phyloP scores from a whole-genome alignment of 495 filamentous ascomycete genomes.

The Podospora pseudocomata region DNA sequence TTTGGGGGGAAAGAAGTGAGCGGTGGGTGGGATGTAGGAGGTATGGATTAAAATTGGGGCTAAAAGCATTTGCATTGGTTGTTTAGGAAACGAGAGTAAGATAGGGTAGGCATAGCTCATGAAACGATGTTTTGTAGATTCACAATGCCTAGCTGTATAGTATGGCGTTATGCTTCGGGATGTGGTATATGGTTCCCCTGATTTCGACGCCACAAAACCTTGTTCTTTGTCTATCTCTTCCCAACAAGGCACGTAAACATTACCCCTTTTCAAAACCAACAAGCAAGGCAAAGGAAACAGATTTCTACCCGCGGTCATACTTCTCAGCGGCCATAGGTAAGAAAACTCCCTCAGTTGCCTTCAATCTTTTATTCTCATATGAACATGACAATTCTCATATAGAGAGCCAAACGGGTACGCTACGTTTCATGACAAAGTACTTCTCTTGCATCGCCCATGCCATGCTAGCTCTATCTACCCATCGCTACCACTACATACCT shows the following conservation, averaged over 20 bases:
- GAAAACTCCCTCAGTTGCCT: too few relatives aligned
- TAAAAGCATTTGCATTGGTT: background rate
- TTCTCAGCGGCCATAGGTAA: too few relatives aligned
- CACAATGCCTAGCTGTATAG: background rate
- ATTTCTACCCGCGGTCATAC: too few relatives aligned
- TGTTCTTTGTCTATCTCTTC: too few relatives aligned
- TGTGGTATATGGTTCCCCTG: background rate
- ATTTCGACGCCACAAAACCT: background rate
- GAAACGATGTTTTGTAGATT: background rate
- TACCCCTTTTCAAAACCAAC: too few relatives aligned
- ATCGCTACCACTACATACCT: background rate
- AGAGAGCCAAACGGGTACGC: too few relatives aligned
- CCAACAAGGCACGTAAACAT: too few relatives aligned
- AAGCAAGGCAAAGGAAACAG: too few relatives aligned
- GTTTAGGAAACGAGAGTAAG: background rate
- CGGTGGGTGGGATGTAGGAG: background rate
- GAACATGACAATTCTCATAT: too few relatives aligned
- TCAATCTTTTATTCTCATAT: too few relatives aligned
- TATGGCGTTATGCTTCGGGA: background rate
- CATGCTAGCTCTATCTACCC: background rate
- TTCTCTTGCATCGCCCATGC: background rate
- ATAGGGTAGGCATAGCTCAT: background rate
- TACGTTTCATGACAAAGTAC: background rate
- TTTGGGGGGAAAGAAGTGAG: conserved; percentile 31
- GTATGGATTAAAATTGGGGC: background rate